Conservation (phyloP, 805 yeast species). For the Saturnispora kantuleensis region DNA sequence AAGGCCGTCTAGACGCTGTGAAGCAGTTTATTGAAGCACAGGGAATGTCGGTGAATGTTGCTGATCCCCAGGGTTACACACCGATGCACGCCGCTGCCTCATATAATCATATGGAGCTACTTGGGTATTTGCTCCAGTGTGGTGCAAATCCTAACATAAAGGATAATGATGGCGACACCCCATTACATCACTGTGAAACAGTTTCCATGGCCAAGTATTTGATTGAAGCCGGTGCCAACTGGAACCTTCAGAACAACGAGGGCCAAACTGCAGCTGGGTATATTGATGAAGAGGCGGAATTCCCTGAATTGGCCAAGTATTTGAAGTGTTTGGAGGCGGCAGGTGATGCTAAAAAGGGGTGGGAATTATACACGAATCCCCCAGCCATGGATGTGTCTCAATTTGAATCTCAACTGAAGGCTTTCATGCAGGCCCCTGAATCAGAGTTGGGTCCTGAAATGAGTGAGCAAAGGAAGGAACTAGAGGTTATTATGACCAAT, state of each 20-base stretch:
- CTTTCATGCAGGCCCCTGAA: constrained; percentile 37
- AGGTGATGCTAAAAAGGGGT: constrained; percentile 1
- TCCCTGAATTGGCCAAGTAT: constrained; percentile 65
- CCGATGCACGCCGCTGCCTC: constrained; percentile 97
- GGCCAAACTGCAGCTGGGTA: constrained; percentile 66
- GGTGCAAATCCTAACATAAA: constrained; percentile 78
- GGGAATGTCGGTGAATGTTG: constrained; percentile 51
- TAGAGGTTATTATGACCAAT: constrained; percentile 51
- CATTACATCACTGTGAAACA: constrained; percentile 84
- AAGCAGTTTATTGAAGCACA: constrained; percentile 43
- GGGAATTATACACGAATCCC: not conserved
- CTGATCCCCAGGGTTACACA: constrained; percentile 91
- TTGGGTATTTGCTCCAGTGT: constrained; percentile 41
- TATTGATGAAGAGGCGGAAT: constrained; percentile 78
- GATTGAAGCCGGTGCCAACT: constrained; percentile 60
- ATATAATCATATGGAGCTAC: constrained; percentile 68
- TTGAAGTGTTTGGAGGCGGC: constrained; percentile 23
- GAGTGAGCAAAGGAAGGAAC: constrained; percentile 47
- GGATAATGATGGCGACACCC: constrained; percentile 91
- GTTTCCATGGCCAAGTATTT: constrained; percentile 52
- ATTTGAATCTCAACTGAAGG: constrained; percentile 40
- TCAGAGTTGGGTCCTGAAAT: constrained; percentile 32
- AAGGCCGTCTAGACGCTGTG: constrained; percentile 56
- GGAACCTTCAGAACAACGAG: constrained; percentile 52
- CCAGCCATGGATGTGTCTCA: constrained; percentile 19